These are phyloP conservation scores for Cornus florida DNA, from an alignment of 148 eudicot species.

Conservation along the genomic window DNA sequence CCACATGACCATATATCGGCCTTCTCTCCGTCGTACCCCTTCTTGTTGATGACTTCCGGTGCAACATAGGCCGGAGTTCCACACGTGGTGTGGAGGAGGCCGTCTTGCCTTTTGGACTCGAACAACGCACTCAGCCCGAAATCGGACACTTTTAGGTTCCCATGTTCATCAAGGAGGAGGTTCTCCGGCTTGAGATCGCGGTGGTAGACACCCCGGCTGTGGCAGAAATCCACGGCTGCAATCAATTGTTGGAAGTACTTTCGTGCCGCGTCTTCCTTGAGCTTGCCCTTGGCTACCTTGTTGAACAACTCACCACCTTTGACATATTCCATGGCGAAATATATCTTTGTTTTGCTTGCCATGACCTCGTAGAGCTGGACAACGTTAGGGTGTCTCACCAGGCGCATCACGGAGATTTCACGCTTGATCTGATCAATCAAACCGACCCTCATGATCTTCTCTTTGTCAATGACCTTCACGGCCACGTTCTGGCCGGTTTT, in stretches of 20 bases:
- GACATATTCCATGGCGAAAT: slow-evolving; percentile 74
- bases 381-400: slow-evolving; percentile 64
- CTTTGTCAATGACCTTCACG: slow-evolving; percentile 69
- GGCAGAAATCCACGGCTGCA: slow-evolving; percentile 81
- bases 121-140: slow-evolving; percentile 70
- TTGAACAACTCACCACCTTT: slow-evolving; percentile 79
- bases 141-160: slow-evolving; percentile 67
- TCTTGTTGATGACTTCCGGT: slow-evolving; percentile 72
- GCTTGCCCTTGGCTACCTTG: slow-evolving; percentile 59
- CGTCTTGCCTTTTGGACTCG: slow-evolving; percentile 64
- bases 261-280: slow-evolving; percentile 58
- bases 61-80: slow-evolving; percentile 93
- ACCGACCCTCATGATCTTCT: slow-evolving; percentile 53
- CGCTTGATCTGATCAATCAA: slow-evolving; percentile 71
- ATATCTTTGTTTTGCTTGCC: slow-evolving; percentile 81
- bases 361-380: slow-evolving; percentile 78
- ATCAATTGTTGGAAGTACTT: slow-evolving; percentile 72
- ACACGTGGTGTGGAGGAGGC: slow-evolving; percentile 81
- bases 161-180: slow-evolving; percentile 61
- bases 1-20: slow-evolving; percentile 93
- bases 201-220: slow-evolving; percentile 83
- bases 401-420: slow-evolving; percentile 79
- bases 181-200: slow-evolving; percentile 87
- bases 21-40: slow-evolving; percentile 73
- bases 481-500: slow-evolving; percentile 57